A percentile compares a stretch with the other conserved stretches of the same genome.
Conservation (phyloP, 495 filamentous ascomycete genomes). For the Paragyromitra xinjiangensis region DNA sequence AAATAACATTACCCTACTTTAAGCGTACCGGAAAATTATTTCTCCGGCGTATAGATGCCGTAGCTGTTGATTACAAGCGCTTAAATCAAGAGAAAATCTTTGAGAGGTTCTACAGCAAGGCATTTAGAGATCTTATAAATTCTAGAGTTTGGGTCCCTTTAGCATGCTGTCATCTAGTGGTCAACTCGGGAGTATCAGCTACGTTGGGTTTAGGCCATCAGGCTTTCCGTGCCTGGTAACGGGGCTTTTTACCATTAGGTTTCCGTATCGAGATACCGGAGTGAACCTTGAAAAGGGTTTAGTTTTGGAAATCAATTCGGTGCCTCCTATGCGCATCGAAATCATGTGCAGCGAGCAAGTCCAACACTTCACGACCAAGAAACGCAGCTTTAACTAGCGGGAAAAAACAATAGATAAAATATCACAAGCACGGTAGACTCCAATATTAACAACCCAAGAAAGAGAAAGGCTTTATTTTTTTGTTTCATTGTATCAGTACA, state of each 20-base stretch:
- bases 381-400: background rate
- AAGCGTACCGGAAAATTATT: background rate
- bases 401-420: background rate
- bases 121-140: too few relatives aligned
- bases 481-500: conserved; percentile 58
- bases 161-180: too few relatives aligned
- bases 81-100: too few relatives aligned
- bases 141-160: too few relatives aligned
- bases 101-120: too few relatives aligned
- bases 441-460: conserved; percentile 48
- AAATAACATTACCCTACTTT: background rate
- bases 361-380: background rate
- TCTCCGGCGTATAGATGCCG: background rate
- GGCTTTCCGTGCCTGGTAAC: too few relatives aligned
- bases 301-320: background rate
- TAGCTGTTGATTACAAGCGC: background rate
- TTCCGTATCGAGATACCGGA: too few relatives aligned
- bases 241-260: too few relatives aligned
- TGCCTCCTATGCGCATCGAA: background rate
- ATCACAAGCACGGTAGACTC: conserved; percentile 15
- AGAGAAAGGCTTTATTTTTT: conserved; percentile 47
- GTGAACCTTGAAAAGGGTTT: background rate
- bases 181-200: too few relatives aligned
- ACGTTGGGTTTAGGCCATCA: too few relatives aligned
- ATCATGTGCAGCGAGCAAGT: background rate